Conservation (phyloP, 768 basidiomycete genomes). For the Psilocybe subaeruginosa region DNA sequence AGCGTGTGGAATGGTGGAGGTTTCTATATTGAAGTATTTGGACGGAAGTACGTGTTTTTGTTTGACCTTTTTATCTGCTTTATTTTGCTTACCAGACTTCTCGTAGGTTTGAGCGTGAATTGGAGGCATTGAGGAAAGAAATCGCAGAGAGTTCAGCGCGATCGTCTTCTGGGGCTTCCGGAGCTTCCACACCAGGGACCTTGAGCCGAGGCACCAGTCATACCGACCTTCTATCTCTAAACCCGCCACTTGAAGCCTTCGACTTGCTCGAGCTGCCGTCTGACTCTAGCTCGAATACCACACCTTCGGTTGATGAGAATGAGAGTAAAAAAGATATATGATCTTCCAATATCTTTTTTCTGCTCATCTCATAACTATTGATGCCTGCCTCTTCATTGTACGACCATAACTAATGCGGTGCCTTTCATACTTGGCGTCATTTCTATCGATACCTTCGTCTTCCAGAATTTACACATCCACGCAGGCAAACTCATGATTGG, state of each 20-base stretch:
- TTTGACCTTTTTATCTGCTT: slow-evolving; percentile 2
- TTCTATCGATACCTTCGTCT: background rate
- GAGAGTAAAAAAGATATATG: slow-evolving; percentile 31
- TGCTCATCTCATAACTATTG: slow-evolving; percentile 10
- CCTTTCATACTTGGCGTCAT: background rate
- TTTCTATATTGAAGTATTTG: slow-evolving; percentile 96
- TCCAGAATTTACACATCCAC: background rate
- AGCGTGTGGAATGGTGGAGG: slow-evolving; percentile 97
- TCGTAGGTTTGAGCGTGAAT: slow-evolving; percentile 85
- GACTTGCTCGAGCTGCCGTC: slow-evolving; percentile 20
- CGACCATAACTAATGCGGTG: background rate
- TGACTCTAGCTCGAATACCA: slow-evolving; percentile 23
- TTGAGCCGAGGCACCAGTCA: slow-evolving; percentile 39
- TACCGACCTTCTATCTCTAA: slow-evolving; percentile 37
- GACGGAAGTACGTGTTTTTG: slow-evolving; percentile 76
- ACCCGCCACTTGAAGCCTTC: slow-evolving; percentile 26
- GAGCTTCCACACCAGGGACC: slow-evolving; percentile 51
- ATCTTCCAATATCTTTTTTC: slow-evolving; percentile 4
- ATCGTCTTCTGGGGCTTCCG: slow-evolving; percentile 31
- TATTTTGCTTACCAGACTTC: slow-evolving; percentile 12
- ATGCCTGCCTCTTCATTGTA: slow-evolving; percentile 2
- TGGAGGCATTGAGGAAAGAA: slow-evolving; percentile 89
- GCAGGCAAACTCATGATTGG: background rate
- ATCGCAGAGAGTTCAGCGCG: slow-evolving; percentile 71
- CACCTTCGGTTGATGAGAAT: slow-evolving; percentile 14